Base-by-base conservation (phyloP, 2,329 filamentous ascomycete genomes). In the Stenocarpella maydis region DNA sequence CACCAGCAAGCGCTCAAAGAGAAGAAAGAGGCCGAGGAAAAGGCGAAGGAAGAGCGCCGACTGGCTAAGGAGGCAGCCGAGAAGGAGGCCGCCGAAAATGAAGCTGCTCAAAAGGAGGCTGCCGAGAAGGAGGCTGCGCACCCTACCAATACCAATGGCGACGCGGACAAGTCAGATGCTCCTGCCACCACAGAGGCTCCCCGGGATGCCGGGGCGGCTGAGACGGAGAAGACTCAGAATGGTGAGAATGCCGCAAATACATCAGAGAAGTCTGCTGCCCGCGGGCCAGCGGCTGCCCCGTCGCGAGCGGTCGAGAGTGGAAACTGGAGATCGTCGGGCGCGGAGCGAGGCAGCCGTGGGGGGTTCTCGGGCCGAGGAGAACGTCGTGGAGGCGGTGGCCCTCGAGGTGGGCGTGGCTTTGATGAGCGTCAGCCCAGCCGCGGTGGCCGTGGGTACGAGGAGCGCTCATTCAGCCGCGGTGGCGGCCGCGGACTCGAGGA, bases 1-100 rank as follows among this genome's bases (percentile, higher is more conserved):
- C 88, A 92, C 73, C 85, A 92, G 76, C 85, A 92, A 69, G 87
- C 88, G 8, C 72, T 94, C 31, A 90, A 90, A 73, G 91, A 96
- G 80, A 97, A 97, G 88, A 92, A 91, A 78, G 94, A 97, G 75
- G 89, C 91, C 0, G 93, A 96, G 1, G 93, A 96, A 72, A 96
- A 95, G 84, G 91, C 89, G 53, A 94, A 93, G 80, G 93, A 93
- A 75, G 92, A 94, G 73, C 85, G 85, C 69, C 86, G 87, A 65
- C 79, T 88, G 41, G 90, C 87, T n/a, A 90, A 88, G 78, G 90
- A 92, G 74, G 86, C 88, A 61, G 86, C 85, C n/a, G 81, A 87
- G 28, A 89, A 90, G 79, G 86, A 88, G 71, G 86, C 85, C 45
- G 84, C 82, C 10, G 84, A 84, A 65, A 84, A 85, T 74, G 82